Conservation (phyloP, 2,329 filamentous ascomycete species). For the Arthroderma sp. region DNA sequence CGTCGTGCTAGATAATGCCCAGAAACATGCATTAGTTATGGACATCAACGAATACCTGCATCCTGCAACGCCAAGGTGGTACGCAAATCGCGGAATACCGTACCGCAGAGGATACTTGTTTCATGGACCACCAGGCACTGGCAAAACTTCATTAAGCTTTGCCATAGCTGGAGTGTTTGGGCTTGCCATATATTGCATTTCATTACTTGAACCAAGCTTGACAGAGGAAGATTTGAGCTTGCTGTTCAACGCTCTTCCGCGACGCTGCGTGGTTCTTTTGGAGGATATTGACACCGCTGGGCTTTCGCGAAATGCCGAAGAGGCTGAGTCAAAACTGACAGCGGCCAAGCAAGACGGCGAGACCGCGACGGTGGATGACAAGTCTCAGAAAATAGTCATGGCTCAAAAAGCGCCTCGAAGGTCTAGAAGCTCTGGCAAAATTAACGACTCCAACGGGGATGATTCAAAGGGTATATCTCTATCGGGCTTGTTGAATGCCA, state of each 20-base stretch:
- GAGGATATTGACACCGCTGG: constrained; percentile 59
- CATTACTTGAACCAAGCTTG: constrained; percentile 46
- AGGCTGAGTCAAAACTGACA: not conserved
- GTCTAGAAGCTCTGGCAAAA: constrained; percentile 3
- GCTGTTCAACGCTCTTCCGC: constrained; percentile 48
- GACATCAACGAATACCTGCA: constrained; percentile 6
- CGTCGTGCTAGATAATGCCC: constrained; percentile 51
- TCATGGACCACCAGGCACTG: constrained; percentile 92
- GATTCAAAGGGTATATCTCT: constrained; percentile 42
- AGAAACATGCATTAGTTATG: constrained; percentile 1
- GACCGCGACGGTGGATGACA: constrained; percentile 30
- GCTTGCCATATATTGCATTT: constrained; percentile 54
- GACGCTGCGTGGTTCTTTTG: constrained; percentile 51
- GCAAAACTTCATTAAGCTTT: constrained; percentile 79
- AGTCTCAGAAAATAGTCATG: not conserved
- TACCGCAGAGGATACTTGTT: constrained; percentile 77
- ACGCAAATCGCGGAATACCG: constrained; percentile 43
- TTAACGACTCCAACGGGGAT: constrained; percentile 4
- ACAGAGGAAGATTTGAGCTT: constrained; percentile 48
- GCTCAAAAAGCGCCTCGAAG: not conserved
- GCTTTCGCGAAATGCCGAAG: constrained; percentile 24
- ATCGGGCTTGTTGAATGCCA: constrained; percentile 54
- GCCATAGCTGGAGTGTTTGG: constrained; percentile 54
- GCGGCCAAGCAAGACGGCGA: not conserved
- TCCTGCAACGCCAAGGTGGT: constrained; percentile 11